A percentile compares a stretch with the other conserved stretches of the same genome.
phyloP scores from a whole-genome alignment of 345 rosid species.

The Aurinia saxatilis region DNA sequence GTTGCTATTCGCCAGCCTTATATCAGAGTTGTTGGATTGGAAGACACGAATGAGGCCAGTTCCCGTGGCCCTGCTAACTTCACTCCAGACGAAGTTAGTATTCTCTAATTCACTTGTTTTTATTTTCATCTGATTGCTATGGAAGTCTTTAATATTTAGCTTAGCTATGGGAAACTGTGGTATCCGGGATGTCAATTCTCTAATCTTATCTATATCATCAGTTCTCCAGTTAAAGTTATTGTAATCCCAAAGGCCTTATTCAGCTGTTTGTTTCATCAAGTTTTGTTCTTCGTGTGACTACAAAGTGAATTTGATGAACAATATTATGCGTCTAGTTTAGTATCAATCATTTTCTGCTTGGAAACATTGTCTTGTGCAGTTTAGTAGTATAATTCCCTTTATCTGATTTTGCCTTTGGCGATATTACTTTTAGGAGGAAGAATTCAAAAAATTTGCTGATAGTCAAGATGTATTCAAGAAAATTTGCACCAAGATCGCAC shows the following conservation, averaged over 20 bases:
- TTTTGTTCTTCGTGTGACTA: not conserved
- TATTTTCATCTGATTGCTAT: not conserved
- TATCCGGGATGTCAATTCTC: not conserved
- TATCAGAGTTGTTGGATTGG: conserved; percentile 84
- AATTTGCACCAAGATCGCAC: conserved; percentile 80
- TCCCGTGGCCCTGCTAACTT: conserved; percentile 73
- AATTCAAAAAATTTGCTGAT: conserved; percentile 75
- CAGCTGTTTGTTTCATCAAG: not conserved
- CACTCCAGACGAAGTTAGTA: conserved; percentile 69
- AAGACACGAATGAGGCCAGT: conserved; percentile 72
- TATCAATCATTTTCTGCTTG: not conserved
- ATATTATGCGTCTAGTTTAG: not conserved
- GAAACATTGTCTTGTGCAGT: not conserved
- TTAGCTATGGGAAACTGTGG: not conserved
- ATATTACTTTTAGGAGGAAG: conserved; percentile 56
- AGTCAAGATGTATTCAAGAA: conserved; percentile 46
- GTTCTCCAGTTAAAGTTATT: not conserved
- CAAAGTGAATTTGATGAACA: not conserved
- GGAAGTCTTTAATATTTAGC: not conserved
- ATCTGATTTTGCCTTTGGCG: not conserved
- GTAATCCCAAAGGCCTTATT: not conserved
- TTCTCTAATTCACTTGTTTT: not conserved
- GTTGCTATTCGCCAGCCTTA: conserved; percentile 94
- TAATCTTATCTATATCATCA: not conserved
- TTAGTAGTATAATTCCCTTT: not conserved